Evolutionary conservation across 441 rosid genomes (phyloP).

Genomic region (Croton setiger): DNA sequence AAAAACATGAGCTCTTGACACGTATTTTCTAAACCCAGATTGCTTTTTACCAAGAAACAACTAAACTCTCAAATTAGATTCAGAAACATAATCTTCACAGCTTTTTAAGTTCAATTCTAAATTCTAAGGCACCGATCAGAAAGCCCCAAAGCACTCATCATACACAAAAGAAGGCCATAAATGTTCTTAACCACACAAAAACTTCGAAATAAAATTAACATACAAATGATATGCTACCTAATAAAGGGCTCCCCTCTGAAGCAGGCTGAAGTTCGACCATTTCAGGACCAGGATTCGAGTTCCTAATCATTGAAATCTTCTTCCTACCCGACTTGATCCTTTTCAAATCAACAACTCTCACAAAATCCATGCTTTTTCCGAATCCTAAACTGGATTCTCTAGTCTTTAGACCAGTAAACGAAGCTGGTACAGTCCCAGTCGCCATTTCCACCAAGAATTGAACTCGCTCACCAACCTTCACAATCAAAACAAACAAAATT

Average conservation of each 20-base stretch:
- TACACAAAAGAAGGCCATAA: background rate
- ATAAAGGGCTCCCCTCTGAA: constrained; percentile 74
- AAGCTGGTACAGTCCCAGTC: constrained; percentile 70
- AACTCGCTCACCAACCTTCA: constrained; percentile 29
- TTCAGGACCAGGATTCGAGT: constrained; percentile 58
- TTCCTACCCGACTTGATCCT: constrained; percentile 42
- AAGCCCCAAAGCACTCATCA: background rate
- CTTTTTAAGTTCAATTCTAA: background rate
- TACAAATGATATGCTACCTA: constrained; percentile 44
- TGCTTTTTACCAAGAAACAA: too few species aligned
- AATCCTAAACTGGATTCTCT: constrained; percentile 58
- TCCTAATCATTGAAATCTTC: constrained; percentile 52
- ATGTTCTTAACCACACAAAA: background rate
- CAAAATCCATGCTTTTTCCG: constrained; percentile 51
- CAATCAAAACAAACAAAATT: constrained; percentile 18
- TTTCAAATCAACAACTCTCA: constrained; percentile 55
- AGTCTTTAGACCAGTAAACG: constrained; percentile 58
- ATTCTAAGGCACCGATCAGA: background rate
- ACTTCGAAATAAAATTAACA: background rate
- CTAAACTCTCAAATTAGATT: too few species aligned
- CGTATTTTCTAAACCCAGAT: too few species aligned
- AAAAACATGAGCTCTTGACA: too few species aligned
- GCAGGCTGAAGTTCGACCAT: constrained; percentile 72
- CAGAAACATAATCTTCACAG: too few species aligned
- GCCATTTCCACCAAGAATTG: constrained; percentile 49